Evolutionary conservation across 495 filamentous ascomycete species (phyloP).

Genomic region (Recurvomyces mirabilis): DNA sequence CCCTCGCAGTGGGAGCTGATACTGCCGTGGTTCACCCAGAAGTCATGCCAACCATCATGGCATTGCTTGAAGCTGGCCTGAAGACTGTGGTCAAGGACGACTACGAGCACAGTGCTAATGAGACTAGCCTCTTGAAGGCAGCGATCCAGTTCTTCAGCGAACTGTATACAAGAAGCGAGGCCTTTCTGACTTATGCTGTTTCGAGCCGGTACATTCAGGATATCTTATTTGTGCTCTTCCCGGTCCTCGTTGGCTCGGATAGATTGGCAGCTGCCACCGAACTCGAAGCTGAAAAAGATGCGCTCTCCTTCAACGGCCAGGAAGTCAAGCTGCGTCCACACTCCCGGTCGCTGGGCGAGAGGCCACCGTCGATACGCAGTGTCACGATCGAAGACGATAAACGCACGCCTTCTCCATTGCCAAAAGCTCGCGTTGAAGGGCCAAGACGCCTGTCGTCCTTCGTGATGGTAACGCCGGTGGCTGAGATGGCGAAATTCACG

Average conservation of each 20-base stretch:
- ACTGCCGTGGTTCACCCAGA: slow-evolving; percentile 63
- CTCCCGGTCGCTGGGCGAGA: slow-evolving; percentile 41
- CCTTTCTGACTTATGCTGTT: slow-evolving; percentile 70
- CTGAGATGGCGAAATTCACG: slow-evolving; percentile 48
- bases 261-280: slow-evolving; percentile 71
- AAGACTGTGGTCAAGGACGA: slow-evolving; percentile 53
- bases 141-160: slow-evolving; percentile 70
- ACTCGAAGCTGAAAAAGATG: slow-evolving; percentile 63
- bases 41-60: slow-evolving; percentile 66
- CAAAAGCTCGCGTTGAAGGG: slow-evolving; percentile 42
- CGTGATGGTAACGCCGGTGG: slow-evolving; percentile 67
- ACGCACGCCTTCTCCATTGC: slow-evolving; percentile 32
- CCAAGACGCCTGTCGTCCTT: slow-evolving; percentile 77
- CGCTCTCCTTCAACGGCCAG: slow-evolving; percentile 72
- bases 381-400: slow-evolving; percentile 40
- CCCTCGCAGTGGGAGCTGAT: slow-evolving; percentile 46
- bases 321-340: slow-evolving; percentile 71
- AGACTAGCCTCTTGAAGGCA: slow-evolving; percentile 45
- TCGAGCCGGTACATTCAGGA: slow-evolving; percentile 68
- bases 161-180: slow-evolving; percentile 57
- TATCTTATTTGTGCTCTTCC: slow-evolving; percentile 68
- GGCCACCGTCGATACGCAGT: slow-evolving; percentile 59
- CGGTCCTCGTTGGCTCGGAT: slow-evolving; percentile 74
- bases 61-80: slow-evolving; percentile 77
- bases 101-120: background rate